Conservation (phyloP, 495 filamentous ascomycete species). For the Penicillium paradoxum region DNA sequence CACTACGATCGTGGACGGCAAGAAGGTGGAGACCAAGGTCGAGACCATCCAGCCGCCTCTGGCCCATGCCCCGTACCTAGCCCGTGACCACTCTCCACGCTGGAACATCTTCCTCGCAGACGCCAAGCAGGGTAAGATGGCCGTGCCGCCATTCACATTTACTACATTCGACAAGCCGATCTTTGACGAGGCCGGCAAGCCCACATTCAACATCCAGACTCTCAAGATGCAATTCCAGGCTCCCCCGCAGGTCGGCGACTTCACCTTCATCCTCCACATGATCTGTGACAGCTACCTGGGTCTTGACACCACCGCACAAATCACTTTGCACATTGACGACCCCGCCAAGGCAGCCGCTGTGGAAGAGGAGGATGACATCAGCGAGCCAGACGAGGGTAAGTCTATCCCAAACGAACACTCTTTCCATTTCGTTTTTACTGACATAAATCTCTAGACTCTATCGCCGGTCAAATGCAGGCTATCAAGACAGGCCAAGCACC, state of each 20-base stretch:
- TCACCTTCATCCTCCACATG: conserved; percentile 86
- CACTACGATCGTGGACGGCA: conserved; percentile 54
- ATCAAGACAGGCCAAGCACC: conserved; percentile 66
- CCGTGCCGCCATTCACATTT: conserved; percentile 91
- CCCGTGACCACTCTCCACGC: conserved; percentile 78
- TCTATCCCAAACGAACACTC: conserved; percentile 7
- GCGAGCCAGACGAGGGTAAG: conserved; percentile 95
- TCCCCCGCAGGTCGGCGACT: conserved; percentile 85
- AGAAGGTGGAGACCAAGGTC: conserved; percentile 39
- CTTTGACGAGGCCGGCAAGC: conserved; percentile 64
- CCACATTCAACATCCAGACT: conserved; percentile 89
- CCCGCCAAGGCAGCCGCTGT: conserved; percentile 76
- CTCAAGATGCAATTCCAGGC: conserved; percentile 97
- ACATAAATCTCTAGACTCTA: conserved; percentile 64
- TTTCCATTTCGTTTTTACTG: conserved; percentile 10
- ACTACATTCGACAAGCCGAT: conserved; percentile 83
- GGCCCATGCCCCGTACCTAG: conserved; percentile 81
- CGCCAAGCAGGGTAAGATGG: conserved; percentile 87
- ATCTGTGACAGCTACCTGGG: conserved; percentile 93
- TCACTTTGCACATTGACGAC: conserved; percentile 86
- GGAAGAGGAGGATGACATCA: conserved; percentile 80
- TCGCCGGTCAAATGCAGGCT: conserved; percentile 92
- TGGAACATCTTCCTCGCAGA: conserved; percentile 96
- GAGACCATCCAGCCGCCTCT: conserved; percentile 74
- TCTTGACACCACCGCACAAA: conserved; percentile 82